Evolutionary conservation across 169 alveolate species (phyloP), one percentile per base, ranked within the genome.

Genomic region (Eimeria falciformis): DNA sequence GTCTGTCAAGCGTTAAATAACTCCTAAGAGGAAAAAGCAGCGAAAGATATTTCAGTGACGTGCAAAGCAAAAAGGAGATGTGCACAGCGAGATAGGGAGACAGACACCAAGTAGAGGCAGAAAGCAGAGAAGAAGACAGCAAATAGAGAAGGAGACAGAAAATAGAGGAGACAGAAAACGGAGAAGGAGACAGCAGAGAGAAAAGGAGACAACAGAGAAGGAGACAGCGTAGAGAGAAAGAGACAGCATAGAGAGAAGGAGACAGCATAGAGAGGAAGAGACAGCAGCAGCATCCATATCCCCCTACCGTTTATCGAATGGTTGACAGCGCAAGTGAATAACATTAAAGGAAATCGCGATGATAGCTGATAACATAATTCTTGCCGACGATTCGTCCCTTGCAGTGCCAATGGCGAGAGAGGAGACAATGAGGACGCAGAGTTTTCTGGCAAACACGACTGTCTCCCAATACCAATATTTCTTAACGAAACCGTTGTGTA

Each of bases 381-480:
- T 87, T 5, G 96, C 95, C 27, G 94, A 90, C n/a, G 95, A 90
- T 14, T 82, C 45, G 53, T 93, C 93, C 37, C 91, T 91, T 2
- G 96, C 89, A 12, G 96, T 96, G n/a, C 95, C 95, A 17, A 96
- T 62, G 50, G 92, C 95, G 50, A 95, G 94, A 55, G 96, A 94
- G 47, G 96, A 95, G 50, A 94, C 95, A 45, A 96, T 94, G 46
- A 96, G 95, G 17, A 96, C 96, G 47, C 88, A 46, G 66, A 95
- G 71, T 79, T 96, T 96, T n/a, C 97, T 71, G 33, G 95, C 85
- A 92, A 96, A 96, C 65, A 96, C 97, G 21, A 96, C 84, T 37
- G 94, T 89, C 84, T 96, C 97, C 97, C 97, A 96, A 82, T 90
- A 96, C 97, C 97, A 96, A 91, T 91, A 95, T 43, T 92, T 94